Conservation (phyloP, 2,329 filamentous ascomycete genomes). For the Geoglossum cookeanum region DNA sequence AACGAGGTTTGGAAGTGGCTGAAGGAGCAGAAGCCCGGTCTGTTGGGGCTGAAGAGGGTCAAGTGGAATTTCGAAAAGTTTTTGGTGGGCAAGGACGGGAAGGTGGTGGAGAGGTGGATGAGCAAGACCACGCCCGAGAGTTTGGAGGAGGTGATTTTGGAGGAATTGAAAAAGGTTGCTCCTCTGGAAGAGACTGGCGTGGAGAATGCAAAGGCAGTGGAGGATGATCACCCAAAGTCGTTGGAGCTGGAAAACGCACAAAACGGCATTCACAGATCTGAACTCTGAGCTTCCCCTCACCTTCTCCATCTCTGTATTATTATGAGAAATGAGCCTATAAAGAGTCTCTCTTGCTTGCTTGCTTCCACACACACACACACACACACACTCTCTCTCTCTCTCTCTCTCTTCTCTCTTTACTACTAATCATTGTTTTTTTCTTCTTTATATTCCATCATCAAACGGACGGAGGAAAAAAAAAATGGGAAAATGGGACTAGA, state of each 20-base stretch:
- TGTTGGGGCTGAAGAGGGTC: conserved; percentile 73
- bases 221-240: too few relatives aligned
- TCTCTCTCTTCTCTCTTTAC: too few relatives aligned
- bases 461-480: too few relatives aligned
- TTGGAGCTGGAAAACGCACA: too few relatives aligned
- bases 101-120: conserved; percentile 72
- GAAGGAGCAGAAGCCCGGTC: conserved; percentile 52
- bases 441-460: too few relatives aligned
- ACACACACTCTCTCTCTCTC: too few relatives aligned
- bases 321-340: too few relatives aligned
- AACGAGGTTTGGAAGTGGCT: conserved; percentile 35
- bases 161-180: conserved; percentile 37
- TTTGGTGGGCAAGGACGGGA: conserved; percentile 66
- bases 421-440: too few relatives aligned
- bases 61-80: conserved; percentile 99
- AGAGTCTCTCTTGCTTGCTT: too few relatives aligned
- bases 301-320: neutral
- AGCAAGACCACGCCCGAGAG: conserved; percentile 72
- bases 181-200: neutral
- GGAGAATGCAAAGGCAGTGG: neutral
- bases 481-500: too few relatives aligned
- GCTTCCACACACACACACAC: too few relatives aligned
- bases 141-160: conserved; percentile 55
- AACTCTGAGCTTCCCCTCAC: neutral
- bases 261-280: too few relatives aligned